Base-by-base conservation (phyloP, 2,329 filamentous ascomycete species). In the Aphanoascus verrucosus region DNA sequence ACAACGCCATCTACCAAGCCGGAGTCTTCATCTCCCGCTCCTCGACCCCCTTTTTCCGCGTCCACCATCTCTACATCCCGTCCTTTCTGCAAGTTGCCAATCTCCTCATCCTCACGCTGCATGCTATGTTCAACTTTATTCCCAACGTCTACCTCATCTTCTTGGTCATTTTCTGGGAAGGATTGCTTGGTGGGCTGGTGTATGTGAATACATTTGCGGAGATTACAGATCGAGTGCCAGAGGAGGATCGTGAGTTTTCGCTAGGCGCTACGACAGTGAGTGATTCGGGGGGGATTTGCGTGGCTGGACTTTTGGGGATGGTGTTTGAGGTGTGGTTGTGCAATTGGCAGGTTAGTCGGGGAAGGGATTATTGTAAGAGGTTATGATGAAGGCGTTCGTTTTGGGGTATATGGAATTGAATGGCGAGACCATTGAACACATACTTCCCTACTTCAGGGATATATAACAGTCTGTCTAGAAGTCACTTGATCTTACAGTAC, bases 141-240 rank as follows among this genome's bases (percentile, higher is more conserved):
- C 90, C 91, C 0, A 86, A 75, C 23, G 86, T 96, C 20, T 96
- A 88, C 65, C 62, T 95, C n/a, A 75, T 97, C 1, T 96, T 95
- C 63, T 56, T 80, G 19, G 74, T 97, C 56, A 77, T 96, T 17
- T 93, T 97, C 64, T 97, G 91, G 91, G 93, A 97, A 67, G 93
- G 93, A 0, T 69, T 97, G 11, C 74, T 98, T 0, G 93, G 93
- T 0, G 93, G 93, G 0, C 76, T 88, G 2, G 93, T 97, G 0
- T 98, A 98, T 63, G 90, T 97, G 56, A 94, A 91, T 63, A 95
- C 90, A 0, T 98, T 97, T 69, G 88, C 90, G 0, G 87, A 94
- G 65, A 96, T 98, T 57, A 85, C 88, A 66, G 88, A 96, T 62
- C 82, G 83, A 5, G 83, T 96, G 0, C 81, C 83, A 0, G 73